Base-by-base conservation (phyloP, 2,329 filamentous ascomycete genomes). In the Xylariaceae sp. region DNA sequence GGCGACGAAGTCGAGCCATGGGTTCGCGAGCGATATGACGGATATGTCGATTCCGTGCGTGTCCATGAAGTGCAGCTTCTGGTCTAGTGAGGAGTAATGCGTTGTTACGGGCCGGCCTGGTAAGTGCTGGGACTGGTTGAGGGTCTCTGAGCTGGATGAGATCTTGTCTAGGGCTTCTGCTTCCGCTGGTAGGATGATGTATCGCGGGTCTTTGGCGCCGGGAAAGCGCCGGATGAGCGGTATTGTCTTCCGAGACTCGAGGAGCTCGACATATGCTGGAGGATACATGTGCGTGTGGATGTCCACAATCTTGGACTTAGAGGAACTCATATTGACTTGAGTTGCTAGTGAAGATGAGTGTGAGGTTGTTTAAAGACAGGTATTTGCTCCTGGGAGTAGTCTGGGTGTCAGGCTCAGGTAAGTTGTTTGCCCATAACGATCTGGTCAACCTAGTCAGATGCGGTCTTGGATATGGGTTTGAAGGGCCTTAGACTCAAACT, bases 21-120 rank as follows among this genome's bases (percentile, higher is more conserved):
- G 91, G 61, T 96, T 96, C 12, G 91, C 91, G 19, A 95, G 80
- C 1, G 88, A 93, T 52, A 96, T 82, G 40, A 95, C 86, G 1
- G 87, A 93, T 53, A 85, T 82, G 65, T 86, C 79, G 63, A 96
- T 95, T 42, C 72, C 72, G 68, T 96, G 91, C 14, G 75, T 79
- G 64, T 89, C 77, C 91, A 96, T 96, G 69, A 96, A 95, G 39
- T 80, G 75, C 12, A 95, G 75, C 62, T 95, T 96, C 56, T 88
- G 76, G 14, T 74, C 69, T 47, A 95, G 83, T 36, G 88, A 87
- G 51, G 84, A 88, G 73, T 92, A 96, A 58, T 91, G 87, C 1
- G 81, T 74, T 19, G 89, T 92, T 35, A 96, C 80, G 3, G 91
- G 90, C 3, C 91, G 82, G 29, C 90, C 91, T 3, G 87, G 83